phyloP scores from a whole-genome alignment of 2,329 filamentous ascomycete genomes.

The Shiraia sp. region DNA sequence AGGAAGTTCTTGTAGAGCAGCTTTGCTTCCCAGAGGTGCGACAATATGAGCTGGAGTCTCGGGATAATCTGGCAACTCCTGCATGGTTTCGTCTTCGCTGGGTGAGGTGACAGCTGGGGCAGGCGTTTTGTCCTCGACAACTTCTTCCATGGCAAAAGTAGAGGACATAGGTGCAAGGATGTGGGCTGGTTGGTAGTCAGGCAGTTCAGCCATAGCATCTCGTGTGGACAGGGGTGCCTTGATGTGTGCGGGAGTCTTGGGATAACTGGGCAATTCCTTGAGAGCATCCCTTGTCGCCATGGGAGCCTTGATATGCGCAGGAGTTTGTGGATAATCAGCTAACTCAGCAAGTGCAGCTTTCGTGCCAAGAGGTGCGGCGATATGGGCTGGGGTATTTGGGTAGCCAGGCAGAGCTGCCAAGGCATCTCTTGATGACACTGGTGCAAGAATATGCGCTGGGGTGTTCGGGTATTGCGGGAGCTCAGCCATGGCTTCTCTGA shows the following conservation, averaged over 20 bases:
- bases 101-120: too few relatives aligned
- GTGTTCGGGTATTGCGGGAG: conserved; percentile 28
- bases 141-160: too few relatives aligned
- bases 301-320: conserved; percentile 9
- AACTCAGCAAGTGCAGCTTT: conserved; percentile 11
- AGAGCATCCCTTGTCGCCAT: conserved; percentile 10
- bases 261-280: conserved; percentile 16
- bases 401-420: conserved; percentile 27
- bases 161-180: too few relatives aligned
- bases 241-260: conserved; percentile 20
- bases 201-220: too few relatives aligned
- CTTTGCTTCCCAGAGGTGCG: conserved; percentile 2
- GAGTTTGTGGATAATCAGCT: conserved; percentile 12
- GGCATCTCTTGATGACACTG: conserved; percentile 17
- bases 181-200: too few relatives aligned
- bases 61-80: conserved; percentile 6
- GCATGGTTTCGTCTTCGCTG: conserved; percentile 2
- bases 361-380: conserved; percentile 10
- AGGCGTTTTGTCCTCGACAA: too few relatives aligned
- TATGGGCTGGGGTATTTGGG: conserved; percentile 23
- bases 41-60: conserved; percentile 5
- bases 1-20: too few relatives aligned
- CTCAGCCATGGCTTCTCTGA: conserved; percentile 14
- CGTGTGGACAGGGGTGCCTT: too few relatives aligned
- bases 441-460: conserved; percentile 26